Base-by-base conservation (phyloP, 2,329 filamentous ascomycete genomes). In the Fusarium temperatum region DNA sequence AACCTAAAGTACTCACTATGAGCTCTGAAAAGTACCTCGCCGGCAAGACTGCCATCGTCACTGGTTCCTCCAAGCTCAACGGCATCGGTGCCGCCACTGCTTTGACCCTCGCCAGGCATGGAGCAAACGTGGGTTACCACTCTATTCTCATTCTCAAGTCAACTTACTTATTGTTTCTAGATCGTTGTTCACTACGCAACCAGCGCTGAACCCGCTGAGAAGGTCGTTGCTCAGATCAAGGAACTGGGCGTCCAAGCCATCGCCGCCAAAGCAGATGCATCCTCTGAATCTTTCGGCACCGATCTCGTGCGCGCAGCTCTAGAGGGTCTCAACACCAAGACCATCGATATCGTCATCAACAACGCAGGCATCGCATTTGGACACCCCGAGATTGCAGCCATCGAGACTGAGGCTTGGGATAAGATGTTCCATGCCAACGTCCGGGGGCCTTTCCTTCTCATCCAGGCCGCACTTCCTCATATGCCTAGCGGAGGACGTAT, bases 401-500 rank as follows among this genome's bases (percentile, higher is more conserved):
- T 67, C 0, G 28, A 38, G 18, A 36, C 45, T 18, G 48, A 28
- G 20, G 22, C 63, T 22, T 67, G 65, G 65, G 65, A 67, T 4
- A 57, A 67, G 15, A 51, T 60, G 5, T 41, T 67, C 11, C 45
- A 48, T 22, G 51, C 70, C 36, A 78, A 78, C 12, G 67, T 77
- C 3, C 53, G 74, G 10, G 75, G 74, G 3, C 75, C 77, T 0
- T 78, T 82, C 53, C 80, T 83, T 17, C 75, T 83, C 10, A 81
- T 79, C 0, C 68, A 83, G 41, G 78, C 78, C 1, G 76, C 78
- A 3, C 53, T 80, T 4, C 80, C 80, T 2, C 68, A 82, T 41
- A 69, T 83, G 10, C 64, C 77, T 1, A 63, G 62, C 3, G 78
- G 80, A 7, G 79, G 81, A 1, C 80, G 82, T 0, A 80, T 83